Evolutionary conservation across 2,329 filamentous ascomycete genomes (phyloP).

Genomic region (Scopulariopsis brevicaulis): DNA sequence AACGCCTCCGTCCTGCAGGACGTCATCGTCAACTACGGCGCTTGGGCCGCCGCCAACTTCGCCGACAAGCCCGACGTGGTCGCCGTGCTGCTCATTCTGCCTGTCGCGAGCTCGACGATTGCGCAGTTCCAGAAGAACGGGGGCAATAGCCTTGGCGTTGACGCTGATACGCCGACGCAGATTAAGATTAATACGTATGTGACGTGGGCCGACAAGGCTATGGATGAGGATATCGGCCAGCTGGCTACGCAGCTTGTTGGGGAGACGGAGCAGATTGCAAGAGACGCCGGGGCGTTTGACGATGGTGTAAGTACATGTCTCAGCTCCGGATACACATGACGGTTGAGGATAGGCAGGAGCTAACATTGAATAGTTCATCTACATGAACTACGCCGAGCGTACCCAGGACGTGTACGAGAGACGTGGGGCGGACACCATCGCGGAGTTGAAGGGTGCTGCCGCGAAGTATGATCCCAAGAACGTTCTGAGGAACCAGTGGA

Average conservation of each 20-base stretch:
- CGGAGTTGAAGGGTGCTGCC: conserved; percentile 14
- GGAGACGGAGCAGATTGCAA: conserved; percentile 8
- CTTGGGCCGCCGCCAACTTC: background rate
- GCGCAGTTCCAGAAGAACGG: conserved; percentile 22
- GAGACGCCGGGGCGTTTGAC: background rate
- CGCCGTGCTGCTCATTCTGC: conserved; percentile 23
- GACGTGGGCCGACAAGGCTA: conserved; percentile 10
- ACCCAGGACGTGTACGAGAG: conserved; percentile 24
- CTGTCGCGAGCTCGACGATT: conserved; percentile 24
- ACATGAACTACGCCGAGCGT: conserved; percentile 30
- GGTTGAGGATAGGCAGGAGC: conserved; percentile 2
- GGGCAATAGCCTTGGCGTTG: conserved; percentile 23
- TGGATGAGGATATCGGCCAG: conserved; percentile 11
- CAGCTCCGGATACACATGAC: conserved; percentile 2
- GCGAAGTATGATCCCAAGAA: conserved; percentile 20
- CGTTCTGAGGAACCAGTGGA: conserved; percentile 20
- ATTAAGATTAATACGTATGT: conserved; percentile 11
- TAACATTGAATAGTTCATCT: conserved; percentile 11
- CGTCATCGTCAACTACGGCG: conserved; percentile 9
- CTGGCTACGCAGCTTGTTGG: conserved; percentile 9
- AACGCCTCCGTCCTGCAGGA: conserved; percentile 10
- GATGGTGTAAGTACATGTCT: background rate
- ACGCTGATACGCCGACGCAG: conserved; percentile 13
- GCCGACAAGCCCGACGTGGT: conserved; percentile 11
- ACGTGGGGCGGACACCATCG: conserved; percentile 25